These are phyloP conservation scores for Starmerella stigmatis DNA, from an alignment of 805 yeast genomes.

Conservation along the genomic window DNA sequence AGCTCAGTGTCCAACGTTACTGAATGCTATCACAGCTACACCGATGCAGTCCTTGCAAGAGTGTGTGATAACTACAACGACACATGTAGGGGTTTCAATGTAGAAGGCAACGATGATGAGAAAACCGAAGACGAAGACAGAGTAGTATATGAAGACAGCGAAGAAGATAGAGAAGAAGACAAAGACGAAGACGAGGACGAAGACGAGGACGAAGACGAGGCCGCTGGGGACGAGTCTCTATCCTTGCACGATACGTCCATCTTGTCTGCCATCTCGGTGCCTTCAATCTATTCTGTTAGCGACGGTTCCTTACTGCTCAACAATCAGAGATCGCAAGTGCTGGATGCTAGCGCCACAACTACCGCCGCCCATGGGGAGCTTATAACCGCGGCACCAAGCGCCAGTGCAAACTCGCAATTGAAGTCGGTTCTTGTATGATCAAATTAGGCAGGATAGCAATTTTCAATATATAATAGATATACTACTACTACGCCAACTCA, in stretches of 20 bases:
- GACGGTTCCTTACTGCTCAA: background rate
- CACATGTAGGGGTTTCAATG: no score
- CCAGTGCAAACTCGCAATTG: background rate
- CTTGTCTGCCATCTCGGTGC: background rate
- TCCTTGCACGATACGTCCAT: background rate
- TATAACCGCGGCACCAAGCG: background rate
- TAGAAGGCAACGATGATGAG: background rate
- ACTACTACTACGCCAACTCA: background rate
- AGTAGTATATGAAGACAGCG: background rate
- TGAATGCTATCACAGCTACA: no score
- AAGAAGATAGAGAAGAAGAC: background rate
- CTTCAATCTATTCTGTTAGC: background rate
- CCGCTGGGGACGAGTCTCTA: background rate
- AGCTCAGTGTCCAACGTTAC: background rate
- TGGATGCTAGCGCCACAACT: background rate
- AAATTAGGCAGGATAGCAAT: background rate
- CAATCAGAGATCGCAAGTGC: background rate
- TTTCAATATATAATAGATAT: conserved; percentile 6
- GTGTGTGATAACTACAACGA: background rate
- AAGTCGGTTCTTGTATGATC: background rate
- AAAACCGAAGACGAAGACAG: background rate
- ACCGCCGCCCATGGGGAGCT: background rate
- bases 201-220: no score
- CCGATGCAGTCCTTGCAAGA: background rate
- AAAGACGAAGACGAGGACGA: no score